phyloP scores from a whole-genome alignment of 768 basidiomycete species.

The Tricholoma matsutake region DNA sequence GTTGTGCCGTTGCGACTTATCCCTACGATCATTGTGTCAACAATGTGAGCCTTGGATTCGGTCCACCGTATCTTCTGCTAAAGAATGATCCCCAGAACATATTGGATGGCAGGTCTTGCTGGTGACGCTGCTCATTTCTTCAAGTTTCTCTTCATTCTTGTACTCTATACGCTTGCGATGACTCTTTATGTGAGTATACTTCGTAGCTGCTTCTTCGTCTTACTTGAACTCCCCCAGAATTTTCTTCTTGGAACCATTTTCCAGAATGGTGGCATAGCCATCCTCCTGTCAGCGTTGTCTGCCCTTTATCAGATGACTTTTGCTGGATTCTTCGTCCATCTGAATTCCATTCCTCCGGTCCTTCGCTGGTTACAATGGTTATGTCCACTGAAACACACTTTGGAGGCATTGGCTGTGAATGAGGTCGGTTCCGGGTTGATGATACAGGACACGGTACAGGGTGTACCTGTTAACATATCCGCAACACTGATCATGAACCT shows the following conservation, averaged over 20 bases:
- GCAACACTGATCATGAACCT: conserved; percentile 85
- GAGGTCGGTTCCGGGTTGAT: conserved; percentile 87
- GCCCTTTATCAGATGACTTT: conserved; percentile 84
- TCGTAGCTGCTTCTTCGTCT: background rate
- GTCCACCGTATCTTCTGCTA: background rate
- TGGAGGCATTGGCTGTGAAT: conserved; percentile 89
- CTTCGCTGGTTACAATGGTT: conserved; percentile 94
- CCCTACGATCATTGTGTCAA: conserved; percentile 82
- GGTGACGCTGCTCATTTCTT: conserved; percentile 80
- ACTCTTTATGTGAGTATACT: conserved; percentile 69
- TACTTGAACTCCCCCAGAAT: conserved; percentile 47
- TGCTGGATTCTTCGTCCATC: conserved; percentile 92
- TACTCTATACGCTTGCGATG: conserved; percentile 81
- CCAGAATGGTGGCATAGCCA: conserved; percentile 85
- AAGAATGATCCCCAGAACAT: conserved; percentile 49
- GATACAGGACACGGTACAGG: conserved; percentile 75
- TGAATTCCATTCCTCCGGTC: conserved; percentile 81
- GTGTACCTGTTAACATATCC: conserved; percentile 79
- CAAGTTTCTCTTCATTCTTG: conserved; percentile 90
- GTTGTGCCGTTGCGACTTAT: conserved; percentile 85
- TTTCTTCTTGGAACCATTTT: conserved; percentile 86
- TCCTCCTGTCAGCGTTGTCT: conserved; percentile 76
- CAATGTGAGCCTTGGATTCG: conserved; percentile 53
- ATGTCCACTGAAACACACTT: conserved; percentile 75
- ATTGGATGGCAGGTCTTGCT: conserved; percentile 94